Evolutionary conservation across 768 basidiomycete genomes (phyloP).

Genomic region (Sporobolomyces pararoseus): DNA sequence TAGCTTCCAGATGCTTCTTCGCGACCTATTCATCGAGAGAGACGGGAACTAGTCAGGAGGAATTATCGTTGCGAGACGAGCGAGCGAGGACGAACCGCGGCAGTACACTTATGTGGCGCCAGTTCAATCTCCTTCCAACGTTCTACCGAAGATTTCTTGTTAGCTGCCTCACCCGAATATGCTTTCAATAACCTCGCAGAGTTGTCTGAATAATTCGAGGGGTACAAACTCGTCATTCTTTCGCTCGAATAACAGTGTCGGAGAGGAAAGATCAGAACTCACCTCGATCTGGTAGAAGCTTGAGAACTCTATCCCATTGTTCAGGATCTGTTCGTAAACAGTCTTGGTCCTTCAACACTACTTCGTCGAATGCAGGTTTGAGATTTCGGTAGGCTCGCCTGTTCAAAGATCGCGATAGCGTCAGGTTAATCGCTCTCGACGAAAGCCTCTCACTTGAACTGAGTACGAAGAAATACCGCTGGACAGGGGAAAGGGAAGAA

Average conservation of each 20-base stretch:
- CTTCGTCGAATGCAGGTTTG: slow-evolving; percentile 58
- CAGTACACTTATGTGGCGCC: not conserved
- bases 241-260: no score
- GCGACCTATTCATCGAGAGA: not conserved
- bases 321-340: slow-evolving; percentile 63
- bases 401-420: no score
- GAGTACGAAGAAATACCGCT: no score
- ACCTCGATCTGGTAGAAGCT: slow-evolving; percentile 66
- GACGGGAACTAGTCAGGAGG: not conserved
- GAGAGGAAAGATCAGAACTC: no score
- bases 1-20: slow-evolving; percentile 49
- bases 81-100: not conserved
- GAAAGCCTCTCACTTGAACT: no score
- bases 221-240: no score
- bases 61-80: not conserved
- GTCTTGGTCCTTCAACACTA: slow-evolving; percentile 78
- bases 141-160: slow-evolving; percentile 55
- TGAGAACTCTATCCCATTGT: slow-evolving; percentile 70
- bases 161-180: slow-evolving; percentile 59
- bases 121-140: slow-evolving; percentile 68
- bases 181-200: slow-evolving; percentile 56
- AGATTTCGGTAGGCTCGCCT: slow-evolving; percentile 48
- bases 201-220: no score
- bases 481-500: not conserved
- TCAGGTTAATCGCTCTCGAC: no score